Base-by-base conservation (phyloP, 2,329 filamentous ascomycete genomes). In the Cordyceps pruinosa region DNA sequence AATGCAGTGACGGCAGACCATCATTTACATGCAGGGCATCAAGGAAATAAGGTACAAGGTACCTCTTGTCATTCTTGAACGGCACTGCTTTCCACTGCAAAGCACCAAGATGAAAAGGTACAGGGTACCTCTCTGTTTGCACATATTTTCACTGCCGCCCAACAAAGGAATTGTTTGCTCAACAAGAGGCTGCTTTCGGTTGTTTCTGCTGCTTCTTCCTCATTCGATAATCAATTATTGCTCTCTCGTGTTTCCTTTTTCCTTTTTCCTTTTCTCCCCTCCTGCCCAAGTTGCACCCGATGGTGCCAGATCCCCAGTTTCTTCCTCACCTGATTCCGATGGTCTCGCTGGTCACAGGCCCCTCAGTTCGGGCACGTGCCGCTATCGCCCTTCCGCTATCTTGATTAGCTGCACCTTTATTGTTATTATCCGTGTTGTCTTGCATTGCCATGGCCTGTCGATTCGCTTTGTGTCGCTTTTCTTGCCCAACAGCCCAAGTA, bases 311-410 rank as follows among this genome's bases (percentile, higher is more conserved):
- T 45, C 39, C 39, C 37, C 37, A 44, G 37, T 19, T 53, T n/a
- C 5, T 44, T 21, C 34, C 50, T 45, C 50, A 53, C 50, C 50
- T 53, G 39, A 53, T 34, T 17, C 4, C 35, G 4, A 7, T 32
- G 48, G 48, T 34, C 23, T 52, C 37, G 21, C 19, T 53, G 17
- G 50, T 53, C 39, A 45, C 28, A 53, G 50, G 39, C 28, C 50
- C 28, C 34, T n/a, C 21, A 3, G 50, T 4, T 9, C 35, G 50
- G 50, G 50, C 50, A 53, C 50, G 50, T 53, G 50, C 50, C 50
- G 35, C 35, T 30, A 23, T 41, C 48, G 35, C 35, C 35, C n/a
- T 51, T n/a, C n/a, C n/a, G 17, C 34, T 1, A 7, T 28, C 3
- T 17, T 17, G 25, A 13, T 25, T 7, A 48, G 35, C 15, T 5